phyloP scores from a whole-genome alignment of 2,329 filamentous ascomycete genomes.

The Westerdykella aurantiaca region DNA sequence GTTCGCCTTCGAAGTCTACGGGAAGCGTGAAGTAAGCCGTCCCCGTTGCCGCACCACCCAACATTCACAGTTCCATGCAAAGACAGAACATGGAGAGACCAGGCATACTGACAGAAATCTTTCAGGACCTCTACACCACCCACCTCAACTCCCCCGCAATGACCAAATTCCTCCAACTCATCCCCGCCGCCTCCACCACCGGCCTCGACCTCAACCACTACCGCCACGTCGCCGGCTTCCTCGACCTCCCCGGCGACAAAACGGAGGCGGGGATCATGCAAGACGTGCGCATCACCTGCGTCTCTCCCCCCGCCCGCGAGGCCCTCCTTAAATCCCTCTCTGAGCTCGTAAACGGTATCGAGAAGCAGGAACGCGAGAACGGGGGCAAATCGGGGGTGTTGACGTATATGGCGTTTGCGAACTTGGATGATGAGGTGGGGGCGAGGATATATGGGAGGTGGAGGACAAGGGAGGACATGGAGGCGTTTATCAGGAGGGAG shows the following conservation, averaged over 20 bases:
- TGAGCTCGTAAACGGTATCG: constrained; percentile 11
- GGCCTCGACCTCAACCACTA: constrained; percentile 35
- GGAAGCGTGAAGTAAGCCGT: constrained; percentile 12
- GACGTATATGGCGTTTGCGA: constrained; percentile 25
- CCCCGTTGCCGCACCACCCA: not conserved
- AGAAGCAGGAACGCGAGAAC: constrained; percentile 4
- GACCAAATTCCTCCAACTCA: constrained; percentile 22
- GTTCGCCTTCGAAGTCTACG: constrained; percentile 37
- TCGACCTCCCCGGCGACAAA: constrained; percentile 19
- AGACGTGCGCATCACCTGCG: constrained; percentile 22
- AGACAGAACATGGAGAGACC: not conserved
- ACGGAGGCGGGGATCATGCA: constrained; percentile 26
- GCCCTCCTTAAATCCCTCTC: constrained; percentile 5
- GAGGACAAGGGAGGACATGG: constrained; percentile 20
- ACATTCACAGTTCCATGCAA: no score
- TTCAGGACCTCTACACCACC: constrained; percentile 25
- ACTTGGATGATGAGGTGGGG: constrained; percentile 25
- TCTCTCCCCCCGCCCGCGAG: constrained; percentile 4
- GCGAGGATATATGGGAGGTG: constrained; percentile 24
- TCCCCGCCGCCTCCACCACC: constrained; percentile 26
- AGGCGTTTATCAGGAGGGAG: constrained; percentile 17
- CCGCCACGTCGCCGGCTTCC: constrained; percentile 21
- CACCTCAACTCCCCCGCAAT: constrained; percentile 31
- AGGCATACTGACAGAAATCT: not conserved
- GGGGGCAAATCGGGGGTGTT: constrained; percentile 8